Conservation (phyloP, 495 filamentous ascomycete genomes). For the Penicillium subrubescens region DNA sequence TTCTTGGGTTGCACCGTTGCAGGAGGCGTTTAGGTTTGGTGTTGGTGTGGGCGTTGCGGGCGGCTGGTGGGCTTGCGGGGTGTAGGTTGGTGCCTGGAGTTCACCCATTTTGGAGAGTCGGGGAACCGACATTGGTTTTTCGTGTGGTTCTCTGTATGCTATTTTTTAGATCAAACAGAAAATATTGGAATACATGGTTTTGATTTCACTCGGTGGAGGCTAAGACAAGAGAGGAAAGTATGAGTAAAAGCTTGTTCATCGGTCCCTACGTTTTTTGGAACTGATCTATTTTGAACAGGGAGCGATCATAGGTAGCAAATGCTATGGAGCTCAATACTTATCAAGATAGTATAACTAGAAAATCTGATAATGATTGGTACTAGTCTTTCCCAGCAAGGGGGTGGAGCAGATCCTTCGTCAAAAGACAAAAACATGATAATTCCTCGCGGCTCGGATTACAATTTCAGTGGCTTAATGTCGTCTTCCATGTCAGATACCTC, state of each 20-base stretch:
- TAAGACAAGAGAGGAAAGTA: not conserved
- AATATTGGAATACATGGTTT: too few relatives aligned
- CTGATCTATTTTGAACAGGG: not conserved
- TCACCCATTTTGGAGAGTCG: too few relatives aligned
- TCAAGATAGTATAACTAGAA: too few relatives aligned
- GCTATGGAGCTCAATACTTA: not conserved
- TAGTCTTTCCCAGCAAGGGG: not conserved
- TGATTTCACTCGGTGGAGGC: not conserved
- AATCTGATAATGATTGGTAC: too few relatives aligned
- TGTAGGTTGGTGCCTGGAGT: not conserved
- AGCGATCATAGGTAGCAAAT: not conserved
- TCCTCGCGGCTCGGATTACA: not conserved
- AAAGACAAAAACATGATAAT: not conserved
- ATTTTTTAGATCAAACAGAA: too few relatives aligned
- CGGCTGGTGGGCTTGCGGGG: not conserved
- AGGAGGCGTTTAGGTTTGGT: not conserved
- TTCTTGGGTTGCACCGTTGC: not conserved
- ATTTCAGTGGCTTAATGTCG: not conserved
- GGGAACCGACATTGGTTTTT: too few relatives aligned
- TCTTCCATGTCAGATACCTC: not conserved
- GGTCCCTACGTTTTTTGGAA: not conserved
- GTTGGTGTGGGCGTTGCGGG: not conserved
- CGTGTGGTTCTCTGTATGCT: too few relatives aligned
- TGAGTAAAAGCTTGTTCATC: not conserved
- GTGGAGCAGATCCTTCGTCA: not conserved